phyloP scores from a whole-genome alignment of 2,329 filamentous ascomycete genomes.

The Bipolaris victoriae region DNA sequence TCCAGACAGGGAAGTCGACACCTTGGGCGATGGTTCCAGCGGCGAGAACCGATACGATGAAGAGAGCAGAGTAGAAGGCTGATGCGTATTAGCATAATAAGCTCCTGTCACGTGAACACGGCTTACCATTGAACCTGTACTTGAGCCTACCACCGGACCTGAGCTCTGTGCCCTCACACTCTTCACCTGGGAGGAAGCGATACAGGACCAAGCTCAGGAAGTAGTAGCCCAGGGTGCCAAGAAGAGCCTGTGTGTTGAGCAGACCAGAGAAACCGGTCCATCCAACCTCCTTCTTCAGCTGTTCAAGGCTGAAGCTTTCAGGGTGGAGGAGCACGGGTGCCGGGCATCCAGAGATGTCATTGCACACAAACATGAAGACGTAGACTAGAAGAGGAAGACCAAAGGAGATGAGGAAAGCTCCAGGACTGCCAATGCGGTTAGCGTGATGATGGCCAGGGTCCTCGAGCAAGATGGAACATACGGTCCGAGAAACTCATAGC shows the following conservation, averaged over 20 bases:
- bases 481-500: constrained; percentile 51
- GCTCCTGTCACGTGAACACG: constrained; percentile 12
- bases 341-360: constrained; percentile 90
- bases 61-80: constrained; percentile 78
- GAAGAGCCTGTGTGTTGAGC: constrained; percentile 70
- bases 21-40: constrained; percentile 79
- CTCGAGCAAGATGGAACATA: constrained; percentile 29
- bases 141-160: constrained; percentile 74
- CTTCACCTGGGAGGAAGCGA: constrained; percentile 74
- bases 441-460: constrained; percentile 4
- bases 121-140: constrained; percentile 72
- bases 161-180: constrained; percentile 73
- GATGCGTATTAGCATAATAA: constrained; percentile 22
- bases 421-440: constrained; percentile 62
- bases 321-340: constrained; percentile 79
- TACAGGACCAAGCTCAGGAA: constrained; percentile 76
- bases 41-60: constrained; percentile 72
- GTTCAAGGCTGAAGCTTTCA: constrained; percentile 70
- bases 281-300: constrained; percentile 78
- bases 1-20: constrained; percentile 85
- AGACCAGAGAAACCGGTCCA: constrained; percentile 81
- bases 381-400: constrained; percentile 81
- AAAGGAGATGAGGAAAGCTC: constrained; percentile 78
- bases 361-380: constrained; percentile 82
- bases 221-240: constrained; percentile 80